phyloP scores from a whole-genome alignment of 768 basidiomycete genomes.

The Tricholoma flavovirens region DNA sequence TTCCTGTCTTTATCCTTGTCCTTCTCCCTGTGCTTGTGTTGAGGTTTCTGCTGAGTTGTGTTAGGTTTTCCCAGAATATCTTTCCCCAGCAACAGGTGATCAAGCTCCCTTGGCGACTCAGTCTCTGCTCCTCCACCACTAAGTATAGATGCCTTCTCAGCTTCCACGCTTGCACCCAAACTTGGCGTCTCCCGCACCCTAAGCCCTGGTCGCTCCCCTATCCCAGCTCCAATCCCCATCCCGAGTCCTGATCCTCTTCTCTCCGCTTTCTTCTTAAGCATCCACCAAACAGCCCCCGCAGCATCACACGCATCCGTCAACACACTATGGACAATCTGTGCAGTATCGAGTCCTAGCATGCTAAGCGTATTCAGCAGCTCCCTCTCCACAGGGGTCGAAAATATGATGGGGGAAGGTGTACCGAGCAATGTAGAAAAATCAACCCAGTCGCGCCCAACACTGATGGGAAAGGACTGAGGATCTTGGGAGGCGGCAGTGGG shows the following conservation, averaged over 20 bases:
- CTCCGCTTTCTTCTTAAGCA: slow-evolving; percentile 79
- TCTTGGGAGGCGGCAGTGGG: slow-evolving; percentile 36
- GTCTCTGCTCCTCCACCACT: neutral
- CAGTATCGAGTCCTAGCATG: slow-evolving; percentile 81
- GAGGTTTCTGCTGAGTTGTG: neutral
- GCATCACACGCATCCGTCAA: slow-evolving; percentile 89
- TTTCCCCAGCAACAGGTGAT: neutral
- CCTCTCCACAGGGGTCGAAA: slow-evolving; percentile 79
- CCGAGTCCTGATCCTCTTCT: slow-evolving; percentile 27
- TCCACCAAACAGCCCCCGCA: slow-evolving; percentile 93
- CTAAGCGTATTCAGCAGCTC: slow-evolving; percentile 73
- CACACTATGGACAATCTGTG: slow-evolving; percentile 93
- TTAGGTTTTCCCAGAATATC: neutral
- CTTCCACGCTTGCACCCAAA: neutral
- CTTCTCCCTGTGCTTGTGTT: neutral
- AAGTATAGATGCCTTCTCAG: neutral
- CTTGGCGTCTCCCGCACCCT: neutral
- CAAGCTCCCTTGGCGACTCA: neutral
- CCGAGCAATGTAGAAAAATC: slow-evolving; percentile 62
- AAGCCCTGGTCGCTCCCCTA: slow-evolving; percentile 22
- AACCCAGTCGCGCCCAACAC: slow-evolving; percentile 22
- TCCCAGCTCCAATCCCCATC: slow-evolving; percentile 6
- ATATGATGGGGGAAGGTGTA: slow-evolving; percentile 73
- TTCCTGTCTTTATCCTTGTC: slow-evolving; percentile 11
- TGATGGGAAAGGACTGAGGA: slow-evolving; percentile 31